Evolutionary conservation across 23 red algal species (phyloP).

Genomic region (Gracilariopsis chorda): DNA sequence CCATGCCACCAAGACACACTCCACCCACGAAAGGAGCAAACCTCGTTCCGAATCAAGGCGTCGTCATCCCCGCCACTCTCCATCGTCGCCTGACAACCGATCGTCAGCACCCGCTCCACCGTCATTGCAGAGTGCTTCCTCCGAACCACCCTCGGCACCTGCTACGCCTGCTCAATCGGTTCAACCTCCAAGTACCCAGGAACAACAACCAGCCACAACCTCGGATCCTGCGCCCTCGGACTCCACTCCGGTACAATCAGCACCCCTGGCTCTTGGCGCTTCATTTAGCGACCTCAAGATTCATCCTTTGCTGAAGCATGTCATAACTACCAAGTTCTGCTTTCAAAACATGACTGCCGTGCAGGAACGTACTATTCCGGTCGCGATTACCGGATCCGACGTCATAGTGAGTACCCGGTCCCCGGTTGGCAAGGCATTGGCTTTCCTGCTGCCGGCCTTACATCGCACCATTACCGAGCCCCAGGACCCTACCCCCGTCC

Average conservation of each 20-base stretch:
- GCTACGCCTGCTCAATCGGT: too few relatives aligned
- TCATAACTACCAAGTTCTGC: constrained; percentile 53
- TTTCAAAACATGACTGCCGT: constrained; percentile 67
- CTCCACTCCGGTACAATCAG: neutral
- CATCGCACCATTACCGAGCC: constrained; percentile 38
- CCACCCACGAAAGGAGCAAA: neutral
- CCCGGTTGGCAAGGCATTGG: constrained; percentile 78
- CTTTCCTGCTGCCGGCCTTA: constrained; percentile 78
- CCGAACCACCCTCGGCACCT: too few relatives aligned
- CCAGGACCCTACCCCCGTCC: constrained; percentile 24
- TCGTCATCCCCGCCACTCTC: neutral
- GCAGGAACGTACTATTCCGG: constrained; percentile 68
- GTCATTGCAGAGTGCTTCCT: too few relatives aligned
- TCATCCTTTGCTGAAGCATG: constrained; percentile 37
- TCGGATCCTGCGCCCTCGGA: neutral
- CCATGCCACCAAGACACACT: neutral
- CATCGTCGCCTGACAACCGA: neutral
- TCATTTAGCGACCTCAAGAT: constrained; percentile 62
- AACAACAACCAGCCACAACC: too few relatives aligned
- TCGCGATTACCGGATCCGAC: constrained; percentile 67
- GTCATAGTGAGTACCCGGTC: constrained; percentile 75
- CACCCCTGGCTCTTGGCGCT: neutral
- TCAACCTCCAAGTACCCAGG: too few relatives aligned
- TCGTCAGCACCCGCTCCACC: too few relatives aligned
- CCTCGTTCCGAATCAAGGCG: neutral